These are phyloP conservation scores for Epichloe brachyelytri DNA, from an alignment of 2,329 filamentous ascomycete genomes.

Conservation along the genomic window DNA sequence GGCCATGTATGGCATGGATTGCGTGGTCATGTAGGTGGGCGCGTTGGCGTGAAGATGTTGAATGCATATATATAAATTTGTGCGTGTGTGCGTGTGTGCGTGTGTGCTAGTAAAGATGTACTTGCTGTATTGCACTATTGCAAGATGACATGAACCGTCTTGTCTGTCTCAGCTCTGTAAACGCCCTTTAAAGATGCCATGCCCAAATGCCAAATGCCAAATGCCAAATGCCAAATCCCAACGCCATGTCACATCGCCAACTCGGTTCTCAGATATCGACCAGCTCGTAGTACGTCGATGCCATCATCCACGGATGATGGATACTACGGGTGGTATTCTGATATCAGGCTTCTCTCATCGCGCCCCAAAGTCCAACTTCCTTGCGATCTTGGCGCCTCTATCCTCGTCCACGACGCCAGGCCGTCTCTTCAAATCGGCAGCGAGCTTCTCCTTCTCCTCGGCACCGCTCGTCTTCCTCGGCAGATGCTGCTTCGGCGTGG, in stretches of 20 bases:
- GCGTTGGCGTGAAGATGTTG: neutral
- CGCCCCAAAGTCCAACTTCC: constrained; percentile 66
- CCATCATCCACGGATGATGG: too few relatives aligned
- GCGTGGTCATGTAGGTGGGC: constrained; percentile 57
- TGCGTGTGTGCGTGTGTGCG: neutral
- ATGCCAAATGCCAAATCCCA: too few relatives aligned
- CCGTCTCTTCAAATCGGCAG: constrained; percentile 66
- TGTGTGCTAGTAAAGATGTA: neutral
- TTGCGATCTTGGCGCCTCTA: constrained; percentile 62
- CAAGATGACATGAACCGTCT: too few relatives aligned
- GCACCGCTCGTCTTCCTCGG: constrained; percentile 54
- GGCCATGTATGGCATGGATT: constrained; percentile 95
- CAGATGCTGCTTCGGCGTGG: constrained; percentile 69
- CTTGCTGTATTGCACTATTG: too few relatives aligned
- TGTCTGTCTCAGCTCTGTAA: too few relatives aligned
- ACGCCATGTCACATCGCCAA: too few relatives aligned
- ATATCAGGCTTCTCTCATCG: constrained; percentile 12
- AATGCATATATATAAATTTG: neutral
- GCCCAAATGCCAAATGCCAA: too few relatives aligned
- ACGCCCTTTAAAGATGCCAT: too few relatives aligned
- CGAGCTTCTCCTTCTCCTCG: constrained; percentile 64
- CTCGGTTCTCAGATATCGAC: too few relatives aligned
- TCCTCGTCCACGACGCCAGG: constrained; percentile 55
- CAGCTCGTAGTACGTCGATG: too few relatives aligned
- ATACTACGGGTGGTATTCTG: too few relatives aligned